phyloP scores from a whole-genome alignment of 164 flowering plant genomes.

The grape (Vitis vinifera) region DNA sequence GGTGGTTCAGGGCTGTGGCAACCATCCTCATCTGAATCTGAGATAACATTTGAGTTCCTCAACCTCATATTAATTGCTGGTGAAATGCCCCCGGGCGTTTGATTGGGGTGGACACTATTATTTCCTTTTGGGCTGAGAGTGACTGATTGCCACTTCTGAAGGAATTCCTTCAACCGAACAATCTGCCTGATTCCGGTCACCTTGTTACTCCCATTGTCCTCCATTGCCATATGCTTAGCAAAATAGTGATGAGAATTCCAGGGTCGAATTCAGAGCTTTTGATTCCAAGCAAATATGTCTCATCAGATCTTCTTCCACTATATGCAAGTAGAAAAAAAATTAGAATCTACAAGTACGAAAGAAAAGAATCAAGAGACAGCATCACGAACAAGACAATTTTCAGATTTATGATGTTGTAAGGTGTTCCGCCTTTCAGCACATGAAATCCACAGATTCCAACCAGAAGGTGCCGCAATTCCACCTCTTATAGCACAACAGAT shows the following conservation, averaged over 20 bases:
- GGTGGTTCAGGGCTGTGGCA: constrained; percentile 72
- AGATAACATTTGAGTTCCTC: constrained; percentile 24
- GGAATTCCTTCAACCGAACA: constrained; percentile 69
- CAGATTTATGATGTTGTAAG: too few species aligned
- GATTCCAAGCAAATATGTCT: constrained; percentile 12
- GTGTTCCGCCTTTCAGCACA: too few species aligned
- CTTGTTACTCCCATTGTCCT: constrained; percentile 52
- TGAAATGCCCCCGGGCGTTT: constrained; percentile 40
- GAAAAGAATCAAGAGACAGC: too few species aligned
- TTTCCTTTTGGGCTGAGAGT: constrained; percentile 35
- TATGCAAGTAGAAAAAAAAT: neutral
- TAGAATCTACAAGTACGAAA: too few species aligned
- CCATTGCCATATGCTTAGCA: constrained; percentile 34
- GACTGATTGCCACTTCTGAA: constrained; percentile 77
- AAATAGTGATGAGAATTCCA: constrained; percentile 16
- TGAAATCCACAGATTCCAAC: too few species aligned
- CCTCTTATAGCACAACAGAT: too few species aligned
- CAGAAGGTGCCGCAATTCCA: too few species aligned
- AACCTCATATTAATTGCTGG: constrained; percentile 56
- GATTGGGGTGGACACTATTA: neutral
- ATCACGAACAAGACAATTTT: too few species aligned
- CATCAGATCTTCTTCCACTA: constrained; percentile 27
- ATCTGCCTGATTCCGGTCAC: constrained; percentile 76
- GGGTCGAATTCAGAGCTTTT: constrained; percentile 11
- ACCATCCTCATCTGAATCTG: constrained; percentile 81